A percentile compares a stretch with the other conserved stretches of the same genome.
Evolutionary conservation across 257 asterid species (phyloP).

Genomic region (Solanum virginianum): DNA sequence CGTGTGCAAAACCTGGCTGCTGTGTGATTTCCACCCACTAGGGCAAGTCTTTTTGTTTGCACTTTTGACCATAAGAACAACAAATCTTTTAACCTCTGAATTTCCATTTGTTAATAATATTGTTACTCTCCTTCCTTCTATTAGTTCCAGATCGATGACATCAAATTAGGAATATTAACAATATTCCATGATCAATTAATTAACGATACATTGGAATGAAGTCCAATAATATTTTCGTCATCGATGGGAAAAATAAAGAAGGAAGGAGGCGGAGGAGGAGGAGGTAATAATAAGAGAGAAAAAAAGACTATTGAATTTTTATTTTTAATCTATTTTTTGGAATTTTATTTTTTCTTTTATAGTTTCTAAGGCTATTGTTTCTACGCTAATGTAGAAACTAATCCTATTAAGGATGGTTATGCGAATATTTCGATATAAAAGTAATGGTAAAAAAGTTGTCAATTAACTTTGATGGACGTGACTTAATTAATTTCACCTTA

Average conservation of each 20-base stretch:
- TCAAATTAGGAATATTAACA: not conserved
- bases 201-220: not conserved
- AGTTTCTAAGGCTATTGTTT: not conserved
- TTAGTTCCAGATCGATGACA: slow-evolving; percentile 12
- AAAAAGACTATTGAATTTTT: not conserved
- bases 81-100: slow-evolving; percentile 18
- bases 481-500: not conserved
- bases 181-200: not conserved
- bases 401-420: not conserved
- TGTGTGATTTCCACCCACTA: slow-evolving; percentile 48
- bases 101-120: slow-evolving; percentile 17
- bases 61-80: slow-evolving; percentile 8
- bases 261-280: not conserved
- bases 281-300: not conserved
- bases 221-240: slow-evolving; percentile 3
- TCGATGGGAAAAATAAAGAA: slow-evolving; percentile 4
- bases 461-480: not conserved
- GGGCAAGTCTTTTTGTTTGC: slow-evolving; percentile 14
- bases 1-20: slow-evolving; percentile 44
- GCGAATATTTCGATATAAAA: not conserved
- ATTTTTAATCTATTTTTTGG: not conserved
- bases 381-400: not conserved
- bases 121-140: not conserved
- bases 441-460: not conserved
- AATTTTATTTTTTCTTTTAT: not conserved